Conservation (phyloP, 164 flowering plant species). For the Chimonanthus salicifolius region DNA sequence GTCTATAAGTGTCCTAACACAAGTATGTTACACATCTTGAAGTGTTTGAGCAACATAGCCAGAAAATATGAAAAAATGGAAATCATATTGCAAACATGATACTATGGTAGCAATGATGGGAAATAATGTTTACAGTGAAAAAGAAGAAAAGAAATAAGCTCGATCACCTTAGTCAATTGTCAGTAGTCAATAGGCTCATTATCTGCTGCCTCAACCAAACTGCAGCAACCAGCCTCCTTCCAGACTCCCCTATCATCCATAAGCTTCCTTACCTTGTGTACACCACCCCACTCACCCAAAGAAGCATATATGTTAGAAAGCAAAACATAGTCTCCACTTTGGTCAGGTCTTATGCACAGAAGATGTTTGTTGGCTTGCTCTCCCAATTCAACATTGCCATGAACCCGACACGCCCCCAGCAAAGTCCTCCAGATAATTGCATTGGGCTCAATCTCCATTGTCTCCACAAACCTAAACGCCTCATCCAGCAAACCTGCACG, state of each 20-base stretch:
- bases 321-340: constrained; percentile 66
- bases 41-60: no score
- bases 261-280: constrained; percentile 51
- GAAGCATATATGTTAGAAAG: constrained; percentile 65
- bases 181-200: neutral
- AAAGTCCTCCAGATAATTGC: constrained; percentile 66
- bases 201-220: constrained; percentile 30
- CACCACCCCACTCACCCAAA: constrained; percentile 57
- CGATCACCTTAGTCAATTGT: no score
- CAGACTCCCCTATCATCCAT: constrained; percentile 57
- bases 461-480: constrained; percentile 50
- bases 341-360: constrained; percentile 37
- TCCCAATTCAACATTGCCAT: constrained; percentile 62
- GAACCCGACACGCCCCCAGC: constrained; percentile 59
- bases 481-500: constrained; percentile 57
- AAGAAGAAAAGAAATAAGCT: no score
- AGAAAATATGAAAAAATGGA: no score
- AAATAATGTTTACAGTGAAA: no score
- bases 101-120: no score
- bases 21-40: no score
- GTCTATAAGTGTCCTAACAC: no score
- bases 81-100: no score
- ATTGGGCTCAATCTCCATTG: constrained; percentile 55
- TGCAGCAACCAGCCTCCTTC: constrained; percentile 42
- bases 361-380: constrained; percentile 44